Evolutionary conservation across 495 filamentous ascomycete species (phyloP), one percentile per base, ranked within the genome.

Genomic region (Ascobolus immersus): DNA sequence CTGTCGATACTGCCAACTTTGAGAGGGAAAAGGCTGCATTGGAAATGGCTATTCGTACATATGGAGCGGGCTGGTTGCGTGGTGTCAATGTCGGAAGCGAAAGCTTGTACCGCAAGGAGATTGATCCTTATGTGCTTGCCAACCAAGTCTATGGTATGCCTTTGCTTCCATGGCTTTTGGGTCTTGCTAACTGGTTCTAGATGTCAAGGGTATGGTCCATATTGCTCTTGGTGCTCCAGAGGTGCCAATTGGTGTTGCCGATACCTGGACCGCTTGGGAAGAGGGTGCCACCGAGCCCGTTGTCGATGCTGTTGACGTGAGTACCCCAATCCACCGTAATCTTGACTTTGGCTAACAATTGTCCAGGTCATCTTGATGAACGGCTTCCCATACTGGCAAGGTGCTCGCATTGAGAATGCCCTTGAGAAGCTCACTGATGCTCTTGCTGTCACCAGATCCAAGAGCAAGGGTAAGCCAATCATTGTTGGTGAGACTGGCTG

Each of bases 401-500:
- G 46, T 17, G 35, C 37, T 15, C 21, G 27, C 5, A 36, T 45
- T 22, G 37, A 40, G 13, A 17, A 17, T 4, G 24, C 34, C 11
- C 36, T 35, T 1, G 30, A n/a, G 3, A 26, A 36, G 61, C 84
- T 71, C 60, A 63, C 89, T 57, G 62, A 61, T 43, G 73, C 67
- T 36, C 59, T 67, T 53, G 42, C 53, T 37, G 81, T 84, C 54
- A 52, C 76, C 36, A 53, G 64, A 42, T 48, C 49, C 17, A 67
- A 56, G 22, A 65, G 62, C 34, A 54, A 56, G 14, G 65, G 60
- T 37, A 84, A 80, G 63, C 57, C 63, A 10, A 65, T 91, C 45
- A 82, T 81, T 73, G 61, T 91, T 40, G 91, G 79, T 15, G 81
- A 91, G 63, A 89, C 79, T 17, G 82, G 81, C 39, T 84, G 72